Percentiles rank a stretch among this genome's conserved stretches.
phyloP scores from a whole-genome alignment of 2,329 filamentous ascomycete genomes.

The Magnaporthiopsis poae region DNA sequence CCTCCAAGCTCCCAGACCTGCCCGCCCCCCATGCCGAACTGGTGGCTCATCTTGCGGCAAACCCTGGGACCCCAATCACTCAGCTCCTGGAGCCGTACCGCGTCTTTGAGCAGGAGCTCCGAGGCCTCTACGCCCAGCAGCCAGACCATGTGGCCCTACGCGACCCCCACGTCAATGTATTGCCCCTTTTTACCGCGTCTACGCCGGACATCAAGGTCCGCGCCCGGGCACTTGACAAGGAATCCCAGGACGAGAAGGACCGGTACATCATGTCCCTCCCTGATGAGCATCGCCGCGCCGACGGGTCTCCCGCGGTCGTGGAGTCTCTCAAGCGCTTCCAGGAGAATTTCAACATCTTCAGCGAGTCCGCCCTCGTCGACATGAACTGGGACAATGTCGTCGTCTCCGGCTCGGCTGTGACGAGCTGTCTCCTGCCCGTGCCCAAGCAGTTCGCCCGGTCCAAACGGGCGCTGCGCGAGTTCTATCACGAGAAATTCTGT shows the following conservation, averaged over 20 bases:
- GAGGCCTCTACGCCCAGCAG: constrained; percentile 60
- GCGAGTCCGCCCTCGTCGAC: constrained; percentile 64
- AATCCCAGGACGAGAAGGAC: constrained; percentile 50
- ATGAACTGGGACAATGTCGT: constrained; percentile 76
- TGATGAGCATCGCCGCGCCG: constrained; percentile 47
- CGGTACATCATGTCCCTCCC: constrained; percentile 62
- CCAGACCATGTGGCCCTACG: constrained; percentile 47
- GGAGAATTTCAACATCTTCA: constrained; percentile 70
- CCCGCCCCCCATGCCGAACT: constrained; percentile 37
- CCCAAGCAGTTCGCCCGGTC: constrained; percentile 50
- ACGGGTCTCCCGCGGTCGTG: constrained; percentile 60
- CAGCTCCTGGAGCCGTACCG: constrained; percentile 58
- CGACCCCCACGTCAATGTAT: constrained; percentile 50
- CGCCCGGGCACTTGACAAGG: constrained; percentile 47
- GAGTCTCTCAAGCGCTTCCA: constrained; percentile 59
- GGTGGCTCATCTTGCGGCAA: constrained; percentile 31
- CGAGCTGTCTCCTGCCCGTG: constrained; percentile 67
- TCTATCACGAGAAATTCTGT: constrained; percentile 72
- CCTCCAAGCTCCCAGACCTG: constrained; percentile 32
- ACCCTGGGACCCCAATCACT: constrained; percentile 39
- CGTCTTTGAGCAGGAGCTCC: constrained; percentile 55
- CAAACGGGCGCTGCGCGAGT: constrained; percentile 56
- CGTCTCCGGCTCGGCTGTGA: constrained; percentile 69
- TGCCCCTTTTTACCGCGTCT: constrained; percentile 54
- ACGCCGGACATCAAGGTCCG: constrained; percentile 50